Conservation (phyloP, 768 basidiomycete genomes). For the Lactifluus volemus region DNA sequence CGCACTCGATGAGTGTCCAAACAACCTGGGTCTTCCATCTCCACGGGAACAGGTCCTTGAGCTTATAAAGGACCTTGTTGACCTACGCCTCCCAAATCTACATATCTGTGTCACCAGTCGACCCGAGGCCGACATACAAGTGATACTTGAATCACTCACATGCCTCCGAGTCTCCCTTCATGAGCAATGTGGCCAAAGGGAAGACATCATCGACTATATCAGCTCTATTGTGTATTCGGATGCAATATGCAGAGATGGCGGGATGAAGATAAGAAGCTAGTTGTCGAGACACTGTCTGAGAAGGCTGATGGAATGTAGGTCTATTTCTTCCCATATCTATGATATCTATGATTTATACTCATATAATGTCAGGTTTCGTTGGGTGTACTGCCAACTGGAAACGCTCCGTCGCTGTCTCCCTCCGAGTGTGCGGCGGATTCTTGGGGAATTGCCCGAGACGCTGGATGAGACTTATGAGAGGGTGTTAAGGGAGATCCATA, state of each 20-base stretch:
- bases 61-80: neutral
- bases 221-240: neutral
- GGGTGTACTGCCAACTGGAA: slow-evolving; percentile 1
- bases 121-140: neutral
- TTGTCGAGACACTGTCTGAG: neutral
- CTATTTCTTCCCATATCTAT: accelerated
- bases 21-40: neutral
- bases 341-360: too few relatives aligned
- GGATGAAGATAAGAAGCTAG: slow-evolving; percentile 1
- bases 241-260: slow-evolving; percentile 1
- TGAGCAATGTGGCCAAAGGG: neutral
- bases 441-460: neutral
- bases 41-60: neutral
- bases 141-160: neutral
- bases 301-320: slow-evolving; percentile 6
- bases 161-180: slow-evolving; percentile 2
- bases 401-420: neutral
- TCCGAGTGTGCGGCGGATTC: neutral
- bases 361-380: neutral
- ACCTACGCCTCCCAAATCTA: neutral
- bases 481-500: neutral
- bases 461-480: slow-evolving; percentile 2
- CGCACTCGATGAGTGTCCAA: slow-evolving; percentile 7
- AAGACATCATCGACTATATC: neutral
- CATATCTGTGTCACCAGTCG: neutral